Evolutionary conservation across 768 basidiomycete genomes (phyloP).

Genomic region (Boletus huronensis): DNA sequence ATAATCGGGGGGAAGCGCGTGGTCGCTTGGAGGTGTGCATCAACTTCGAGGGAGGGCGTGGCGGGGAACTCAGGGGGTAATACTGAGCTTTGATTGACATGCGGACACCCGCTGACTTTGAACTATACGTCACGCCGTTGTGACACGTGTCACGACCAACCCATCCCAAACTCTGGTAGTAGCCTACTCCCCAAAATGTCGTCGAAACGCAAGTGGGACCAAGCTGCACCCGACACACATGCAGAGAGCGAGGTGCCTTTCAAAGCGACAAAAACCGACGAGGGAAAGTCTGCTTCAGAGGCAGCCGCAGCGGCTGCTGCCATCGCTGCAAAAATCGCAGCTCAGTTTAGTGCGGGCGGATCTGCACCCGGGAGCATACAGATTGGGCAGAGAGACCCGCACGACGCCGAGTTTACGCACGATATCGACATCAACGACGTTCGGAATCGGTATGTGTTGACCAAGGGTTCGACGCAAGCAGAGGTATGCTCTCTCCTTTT

Average conservation of each 20-base stretch:
- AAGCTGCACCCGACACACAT: conserved; percentile 45
- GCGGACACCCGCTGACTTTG: conserved; percentile 23
- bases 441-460: conserved; percentile 90
- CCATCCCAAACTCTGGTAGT: background rate
- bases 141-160: conserved; percentile 12
- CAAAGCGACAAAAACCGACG: conserved; percentile 46
- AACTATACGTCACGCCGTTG: conserved; percentile 16
- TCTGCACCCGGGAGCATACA: conserved; percentile 38
- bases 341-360: conserved; percentile 60
- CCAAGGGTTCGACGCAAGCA: conserved; percentile 88
- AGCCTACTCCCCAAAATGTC: conserved; percentile 42
- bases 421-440: conserved; percentile 98
- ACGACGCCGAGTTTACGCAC: conserved; percentile 78
- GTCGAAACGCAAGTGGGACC: conserved; percentile 83
- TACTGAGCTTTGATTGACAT: too few relatives aligned
- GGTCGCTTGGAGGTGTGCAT: conserved; percentile 34
- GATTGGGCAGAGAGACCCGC: conserved; percentile 54
- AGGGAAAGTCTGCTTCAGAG: conserved; percentile 51
- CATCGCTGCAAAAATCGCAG: conserved; percentile 94
- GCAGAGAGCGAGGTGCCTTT: conserved; percentile 41
- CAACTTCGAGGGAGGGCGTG: conserved; percentile 8
- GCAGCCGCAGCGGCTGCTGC: conserved; percentile 75
- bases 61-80: background rate
- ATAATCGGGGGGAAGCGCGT: conserved; percentile 27
- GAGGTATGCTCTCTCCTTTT: conserved; percentile 53